Base-by-base conservation (phyloP, 2,329 filamentous ascomycete genomes). In the Colletotrichum nymphaeae region DNA sequence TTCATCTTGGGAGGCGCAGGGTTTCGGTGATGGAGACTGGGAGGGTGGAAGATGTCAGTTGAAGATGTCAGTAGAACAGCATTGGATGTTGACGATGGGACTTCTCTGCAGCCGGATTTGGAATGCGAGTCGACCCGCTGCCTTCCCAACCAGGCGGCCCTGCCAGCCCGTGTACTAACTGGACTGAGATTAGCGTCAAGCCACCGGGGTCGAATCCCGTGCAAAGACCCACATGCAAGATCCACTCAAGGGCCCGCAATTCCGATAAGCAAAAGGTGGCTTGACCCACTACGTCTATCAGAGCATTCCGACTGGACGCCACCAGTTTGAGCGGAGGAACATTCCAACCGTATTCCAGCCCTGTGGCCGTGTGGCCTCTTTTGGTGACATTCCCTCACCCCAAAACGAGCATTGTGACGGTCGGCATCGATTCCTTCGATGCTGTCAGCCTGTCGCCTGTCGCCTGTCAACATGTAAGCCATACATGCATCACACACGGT, bases 331-430 rank as follows among this genome's bases (percentile, higher is more conserved):
- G 49, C 70, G 67, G 71, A 60, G 60, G 56, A 73, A 73, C 53
- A 57, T 57, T 73, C 42, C 56, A 65, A 67, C 69, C 64, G 57
- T n/a, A 63, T 30, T 63, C 37, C 63, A 66, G 63, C 63, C 62
- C 22, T 28, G 16, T 24, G 14, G 12, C 35, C 35, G 37, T 16
- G 37, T 42, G 37, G 14, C 37, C 37, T 12, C 49, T 11, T 55
- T 14, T n/a, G 60, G 28, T 30, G n/a, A 2, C 16, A 1, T n/a
- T 16, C 16, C 16, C 14, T 16, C 32, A 22, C 11, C 24, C 58
- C 16, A 28, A 63, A 19, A 53, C 24, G 19, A 35, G 35, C 35
- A 53, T 35, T 22, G 22, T 64, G 65, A 65, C 49, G 57, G 30
- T 35, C 4, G 24, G 32, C 8, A 4, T n/a, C 4, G 42, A 14